Evolutionary conservation across 1,284 basidiomycete genomes (phyloP), one percentile per base, ranked within the genome.

Genomic region (Ceratobasidium papillatum): DNA sequence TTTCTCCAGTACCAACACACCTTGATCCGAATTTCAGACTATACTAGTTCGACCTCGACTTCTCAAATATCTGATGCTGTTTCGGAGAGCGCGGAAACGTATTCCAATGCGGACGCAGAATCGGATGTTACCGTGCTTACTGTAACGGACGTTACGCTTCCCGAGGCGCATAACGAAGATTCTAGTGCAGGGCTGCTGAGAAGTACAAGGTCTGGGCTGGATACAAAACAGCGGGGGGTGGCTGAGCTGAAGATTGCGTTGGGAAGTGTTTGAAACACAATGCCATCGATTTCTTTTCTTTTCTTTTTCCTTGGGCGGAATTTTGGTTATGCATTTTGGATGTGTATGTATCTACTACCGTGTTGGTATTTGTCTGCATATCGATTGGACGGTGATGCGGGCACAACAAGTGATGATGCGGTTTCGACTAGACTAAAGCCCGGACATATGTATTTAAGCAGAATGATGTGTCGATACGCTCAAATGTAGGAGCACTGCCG

Each of bases 1-100:
- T 38, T 71, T 71, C 43, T 43, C 54, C 47, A 58, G 59, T 43
- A 71, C 17, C 54, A 30, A 52, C n/a, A 36, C 30, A 32, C 19
- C 30, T 59, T 71, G 66, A 71, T 14, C n/a, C 54, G 41, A 47
- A 71, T 34, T 43, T 47, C 38, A 71, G 66, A 71, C 54, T 71
- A 71, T 47, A 71, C 66, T 8, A 58, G 41, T 45, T 59, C 66
- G 19, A 71, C 66, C 4, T 43, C 22, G 22, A 68, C 49, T 7
- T 68, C 64, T 7, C 63, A 36, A 4, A 36, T 25, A 7, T 63
- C 61, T 11, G 63, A 65, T 34, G 45, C 19, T 5, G 14, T 36
- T 9, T 71, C 66, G 0, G 66, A 71, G 14, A 59, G 52, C 36
- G 52, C 34, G 8, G 52, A 71, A 30, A 71, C 38, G 12, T 58